A percentile compares a stretch with the other conserved stretches of the same genome.
These are phyloP conservation scores for Petunia hybrid DNA, from an alignment of 305 asterid species.

Conservation along the genomic window DNA sequence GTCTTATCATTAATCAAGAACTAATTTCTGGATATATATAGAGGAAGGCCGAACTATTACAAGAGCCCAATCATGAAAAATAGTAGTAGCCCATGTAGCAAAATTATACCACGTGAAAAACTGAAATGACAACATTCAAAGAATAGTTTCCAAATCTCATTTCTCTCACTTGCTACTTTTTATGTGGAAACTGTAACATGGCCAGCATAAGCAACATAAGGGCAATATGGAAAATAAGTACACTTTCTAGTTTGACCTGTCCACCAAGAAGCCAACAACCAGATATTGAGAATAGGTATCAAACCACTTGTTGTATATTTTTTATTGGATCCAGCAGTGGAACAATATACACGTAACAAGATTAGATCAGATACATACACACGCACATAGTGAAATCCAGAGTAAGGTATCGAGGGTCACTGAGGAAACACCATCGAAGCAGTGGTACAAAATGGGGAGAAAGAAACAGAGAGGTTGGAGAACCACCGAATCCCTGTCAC, in stretches of 20 bases:
- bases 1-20: too few relatives aligned
- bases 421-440: too few relatives aligned
- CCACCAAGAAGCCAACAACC: neutral
- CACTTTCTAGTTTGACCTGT: conserved; percentile 44
- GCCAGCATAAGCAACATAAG: conserved; percentile 55
- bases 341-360: too few relatives aligned
- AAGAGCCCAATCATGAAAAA: neutral
- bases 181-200: conserved; percentile 45
- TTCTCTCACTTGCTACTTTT: conserved; percentile 36
- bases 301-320: neutral
- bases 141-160: conserved; percentile 24
- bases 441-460: too few relatives aligned
- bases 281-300: neutral
- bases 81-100: neutral
- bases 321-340: neutral
- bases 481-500: too few relatives aligned
- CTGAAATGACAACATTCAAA: conserved; percentile 21
- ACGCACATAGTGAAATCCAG: too few relatives aligned
- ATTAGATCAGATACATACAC: too few relatives aligned
- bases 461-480: too few relatives aligned
- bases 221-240: conserved; percentile 36
- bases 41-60: neutral
- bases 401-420: too few relatives aligned
- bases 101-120: conserved; percentile 7
- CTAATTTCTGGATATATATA: too few relatives aligned